Evolutionary conservation across 805 yeast genomes (phyloP).

Genomic region (Metschnikowia hibisci): DNA sequence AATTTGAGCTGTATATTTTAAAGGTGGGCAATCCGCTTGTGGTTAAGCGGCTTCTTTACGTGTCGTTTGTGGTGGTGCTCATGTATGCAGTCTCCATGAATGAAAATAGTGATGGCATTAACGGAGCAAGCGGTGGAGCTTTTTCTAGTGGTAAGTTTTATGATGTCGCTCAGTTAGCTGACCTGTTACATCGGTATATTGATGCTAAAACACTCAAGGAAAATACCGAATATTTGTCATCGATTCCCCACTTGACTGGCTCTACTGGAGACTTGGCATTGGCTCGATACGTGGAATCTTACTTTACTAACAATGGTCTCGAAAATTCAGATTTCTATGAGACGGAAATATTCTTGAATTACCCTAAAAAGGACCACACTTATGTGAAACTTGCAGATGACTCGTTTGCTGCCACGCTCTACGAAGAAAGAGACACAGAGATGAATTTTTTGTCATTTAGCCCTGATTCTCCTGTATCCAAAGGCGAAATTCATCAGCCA

Average conservation of each 20-base stretch:
- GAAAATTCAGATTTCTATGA: constrained; percentile 46
- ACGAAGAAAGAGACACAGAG: constrained; percentile 27
- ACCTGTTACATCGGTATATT: constrained; percentile 46
- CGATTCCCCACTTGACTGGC: constrained; percentile 86
- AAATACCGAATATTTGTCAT: constrained; percentile 65
- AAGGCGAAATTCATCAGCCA: constrained; percentile 52
- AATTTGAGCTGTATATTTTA: constrained; percentile 55
- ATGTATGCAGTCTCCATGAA: constrained; percentile 57
- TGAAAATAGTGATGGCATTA: constrained; percentile 43
- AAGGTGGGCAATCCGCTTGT: constrained; percentile 84
- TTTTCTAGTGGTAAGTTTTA: constrained; percentile 56
- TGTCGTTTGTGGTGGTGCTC: constrained; percentile 55
- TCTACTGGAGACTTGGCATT: constrained; percentile 79
- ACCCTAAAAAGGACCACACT: constrained; percentile 43
- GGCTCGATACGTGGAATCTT: constrained; percentile 59
- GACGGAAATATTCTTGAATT: constrained; percentile 58
- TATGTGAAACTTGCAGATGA: constrained; percentile 30
- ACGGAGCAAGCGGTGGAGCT: constrained; percentile 39
- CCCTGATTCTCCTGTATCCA: constrained; percentile 53
- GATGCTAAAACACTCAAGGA: constrained; percentile 58
- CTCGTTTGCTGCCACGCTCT: constrained; percentile 36
- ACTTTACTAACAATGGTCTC: constrained; percentile 57
- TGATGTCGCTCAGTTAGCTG: constrained; percentile 50
- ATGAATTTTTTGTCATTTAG: constrained; percentile 53
- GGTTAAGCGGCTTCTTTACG: constrained; percentile 71